Percentiles rank a stretch among this genome's conserved stretches.
Conservation (phyloP, 345 rosid genomes). For the Jatropha curcas region DNA sequence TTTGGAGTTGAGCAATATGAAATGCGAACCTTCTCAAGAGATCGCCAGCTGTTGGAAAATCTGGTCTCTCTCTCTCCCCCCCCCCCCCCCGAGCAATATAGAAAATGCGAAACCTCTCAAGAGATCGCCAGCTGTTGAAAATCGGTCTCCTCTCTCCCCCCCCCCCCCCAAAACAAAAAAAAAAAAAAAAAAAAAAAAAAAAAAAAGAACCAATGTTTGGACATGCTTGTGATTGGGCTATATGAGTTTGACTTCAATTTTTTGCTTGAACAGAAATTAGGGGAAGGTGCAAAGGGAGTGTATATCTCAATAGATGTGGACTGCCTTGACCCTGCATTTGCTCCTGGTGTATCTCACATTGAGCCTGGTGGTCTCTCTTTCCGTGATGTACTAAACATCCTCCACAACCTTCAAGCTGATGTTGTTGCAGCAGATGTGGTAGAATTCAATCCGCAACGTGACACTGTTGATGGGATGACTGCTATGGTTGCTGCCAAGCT, state of each 20-base stretch:
- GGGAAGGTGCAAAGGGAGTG: conserved; percentile 94
- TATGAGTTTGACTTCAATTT: background rate
- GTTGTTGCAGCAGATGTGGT: conserved; percentile 95
- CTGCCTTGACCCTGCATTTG: conserved; percentile 97
- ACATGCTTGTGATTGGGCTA: background rate
- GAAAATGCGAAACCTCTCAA: too few relatives aligned
- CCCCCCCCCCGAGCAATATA: too few relatives aligned
- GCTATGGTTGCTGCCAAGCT: conserved; percentile 99
- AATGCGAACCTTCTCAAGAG: conserved; percentile 89
- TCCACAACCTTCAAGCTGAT: conserved; percentile 80
- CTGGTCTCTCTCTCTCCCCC: conserved; percentile 49
- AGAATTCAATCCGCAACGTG: conserved; percentile 96
- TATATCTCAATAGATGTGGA: conserved; percentile 88
- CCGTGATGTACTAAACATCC: conserved; percentile 87
- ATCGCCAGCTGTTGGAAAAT: conserved; percentile 70
- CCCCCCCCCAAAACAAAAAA: background rate
- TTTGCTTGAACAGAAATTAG: conserved; percentile 75
- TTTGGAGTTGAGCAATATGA: conserved; percentile 95
- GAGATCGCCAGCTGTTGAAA: too few relatives aligned
- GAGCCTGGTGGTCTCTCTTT: conserved; percentile 98
- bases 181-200: too few relatives aligned
- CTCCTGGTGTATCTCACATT: conserved; percentile 97
- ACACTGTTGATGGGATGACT: conserved; percentile 98
- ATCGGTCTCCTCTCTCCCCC: too few relatives aligned
- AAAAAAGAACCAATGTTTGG: too few relatives aligned